Evolutionary conservation across 192 early-diverging fungal species (phyloP), one percentile per base, ranked within the genome.

Genomic region (Thamnidium elegans): DNA sequence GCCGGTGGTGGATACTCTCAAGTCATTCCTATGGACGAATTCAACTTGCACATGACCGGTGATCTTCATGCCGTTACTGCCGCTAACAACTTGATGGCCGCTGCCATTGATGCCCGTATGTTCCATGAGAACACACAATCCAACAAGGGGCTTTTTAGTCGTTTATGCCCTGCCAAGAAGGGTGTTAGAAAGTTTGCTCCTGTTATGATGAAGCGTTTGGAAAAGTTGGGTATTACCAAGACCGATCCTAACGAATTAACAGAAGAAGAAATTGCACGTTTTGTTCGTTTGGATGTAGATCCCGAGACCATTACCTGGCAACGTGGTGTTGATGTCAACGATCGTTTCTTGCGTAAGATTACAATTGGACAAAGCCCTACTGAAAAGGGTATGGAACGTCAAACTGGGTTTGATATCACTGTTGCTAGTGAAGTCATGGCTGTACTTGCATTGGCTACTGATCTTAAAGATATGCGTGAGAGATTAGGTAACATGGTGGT

Each of bases 341-440:
- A 99, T 71, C 86, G 97, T 17, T 98, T 95, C 79, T 78, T 99
- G 77, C 85, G 97, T 58, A 84, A 89, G 56, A 91, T 99, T 61
- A 91, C 87, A 6, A 84, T 99, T 34, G 97, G 97, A 20, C 87
- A 92, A 71, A 90, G 87, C 1, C 65, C 87, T 4, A 91, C 93
- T 23, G 97, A 99, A 80, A 84, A 92, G 69, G 94, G 93, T 7
- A 83, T 88, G 60, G 82, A 86, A 58, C 84, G 97, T 36, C 68
- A 88, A 72, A 99, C 97, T 20, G 95, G 97, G 26, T 99, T 94
- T 68, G 97, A 99, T 79, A 99, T 99, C 65, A 80, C 95, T 7
- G 97, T 99, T n/a, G 95, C 94, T 15, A 92, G 90, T 71, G 97
- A 99, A 76, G 88, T 93, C 74, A 99, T 99, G 97, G 97, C 97